phyloP scores from a whole-genome alignment of 495 filamentous ascomycete species.

The Chaetomidium leptoderma region DNA sequence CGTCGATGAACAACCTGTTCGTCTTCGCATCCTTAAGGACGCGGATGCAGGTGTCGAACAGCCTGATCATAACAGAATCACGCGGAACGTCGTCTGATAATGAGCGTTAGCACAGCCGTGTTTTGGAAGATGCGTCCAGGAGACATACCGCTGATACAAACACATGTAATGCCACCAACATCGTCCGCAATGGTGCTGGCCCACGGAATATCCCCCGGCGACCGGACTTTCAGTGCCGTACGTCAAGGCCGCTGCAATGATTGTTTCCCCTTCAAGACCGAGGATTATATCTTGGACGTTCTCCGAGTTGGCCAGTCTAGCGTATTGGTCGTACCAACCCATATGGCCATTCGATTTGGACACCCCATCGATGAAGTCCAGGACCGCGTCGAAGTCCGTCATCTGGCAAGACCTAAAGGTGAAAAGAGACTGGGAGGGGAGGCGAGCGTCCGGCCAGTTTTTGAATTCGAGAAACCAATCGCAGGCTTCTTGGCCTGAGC shows the following conservation, averaged over 20 bases:
- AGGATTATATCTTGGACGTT: conserved; percentile 48
- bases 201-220: conserved; percentile 56
- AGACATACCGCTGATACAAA: conserved; percentile 50
- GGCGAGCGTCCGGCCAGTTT: conserved; percentile 43
- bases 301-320: conserved; percentile 40
- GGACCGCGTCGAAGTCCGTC: conserved; percentile 47
- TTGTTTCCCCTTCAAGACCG: conserved; percentile 37
- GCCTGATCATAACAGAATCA: conserved; percentile 42
- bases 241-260: conserved; percentile 53
- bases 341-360: conserved; percentile 39
- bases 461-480: conserved; percentile 54
- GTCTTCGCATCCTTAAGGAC: conserved; percentile 36
- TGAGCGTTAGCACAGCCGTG: neutral
- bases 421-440: conserved; percentile 33
- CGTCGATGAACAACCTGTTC: conserved; percentile 44
- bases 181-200: conserved; percentile 50
- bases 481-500: conserved; percentile 45
- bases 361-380: conserved; percentile 48
- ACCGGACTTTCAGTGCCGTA: conserved; percentile 52
- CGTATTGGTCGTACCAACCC: conserved; percentile 54
- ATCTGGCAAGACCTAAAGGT: conserved; percentile 47
- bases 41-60: conserved; percentile 42
- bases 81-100: conserved; percentile 32
- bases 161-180: conserved; percentile 57
- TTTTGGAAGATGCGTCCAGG: neutral